Evolutionary conservation across 208 protist species (phyloP).

Genomic region (Wallacemonas sp.): DNA sequence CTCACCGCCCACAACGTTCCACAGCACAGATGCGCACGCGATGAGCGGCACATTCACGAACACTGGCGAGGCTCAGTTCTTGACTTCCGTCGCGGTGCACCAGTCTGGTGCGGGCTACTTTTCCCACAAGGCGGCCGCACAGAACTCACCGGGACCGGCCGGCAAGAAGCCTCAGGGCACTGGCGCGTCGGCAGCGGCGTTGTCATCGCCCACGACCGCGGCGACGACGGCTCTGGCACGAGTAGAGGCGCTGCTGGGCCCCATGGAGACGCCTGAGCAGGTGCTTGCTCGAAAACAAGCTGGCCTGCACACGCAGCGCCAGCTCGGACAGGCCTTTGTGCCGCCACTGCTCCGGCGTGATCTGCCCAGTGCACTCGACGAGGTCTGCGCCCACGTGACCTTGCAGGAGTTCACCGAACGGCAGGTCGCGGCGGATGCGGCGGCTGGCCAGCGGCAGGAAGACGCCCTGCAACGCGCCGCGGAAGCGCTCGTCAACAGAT

Average conservation of each 20-base stretch:
- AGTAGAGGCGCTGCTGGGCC: background rate
- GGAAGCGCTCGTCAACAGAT: constrained; percentile 21
- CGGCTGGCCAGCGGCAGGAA: constrained; percentile 12
- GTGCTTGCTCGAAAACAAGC: background rate
- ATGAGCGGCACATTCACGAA: background rate
- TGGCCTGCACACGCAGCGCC: background rate
- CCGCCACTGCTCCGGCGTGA: background rate
- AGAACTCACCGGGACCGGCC: no score
- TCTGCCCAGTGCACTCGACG: background rate
- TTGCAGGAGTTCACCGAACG: background rate
- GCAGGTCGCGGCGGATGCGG: constrained; percentile 6
- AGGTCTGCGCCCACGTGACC: background rate
- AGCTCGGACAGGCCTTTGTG: background rate
- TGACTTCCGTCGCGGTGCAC: background rate
- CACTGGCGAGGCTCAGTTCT: background rate
- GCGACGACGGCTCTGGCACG: background rate
- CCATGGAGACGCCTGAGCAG: constrained; percentile 6
- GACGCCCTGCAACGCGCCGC: constrained; percentile 17
- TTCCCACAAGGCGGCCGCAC: constrained; percentile 2
- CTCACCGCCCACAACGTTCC: background rate
- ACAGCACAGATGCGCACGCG: background rate
- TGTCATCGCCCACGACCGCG: background rate
- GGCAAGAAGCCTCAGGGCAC: no score
- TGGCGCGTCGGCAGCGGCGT: no score
- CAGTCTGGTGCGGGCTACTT: background rate